A percentile compares a stretch with the other conserved stretches of the same genome.
These are phyloP conservation scores for Pseudohalonectria lignicola DNA, from an alignment of 2,329 filamentous ascomycete genomes.

Conservation along the genomic window DNA sequence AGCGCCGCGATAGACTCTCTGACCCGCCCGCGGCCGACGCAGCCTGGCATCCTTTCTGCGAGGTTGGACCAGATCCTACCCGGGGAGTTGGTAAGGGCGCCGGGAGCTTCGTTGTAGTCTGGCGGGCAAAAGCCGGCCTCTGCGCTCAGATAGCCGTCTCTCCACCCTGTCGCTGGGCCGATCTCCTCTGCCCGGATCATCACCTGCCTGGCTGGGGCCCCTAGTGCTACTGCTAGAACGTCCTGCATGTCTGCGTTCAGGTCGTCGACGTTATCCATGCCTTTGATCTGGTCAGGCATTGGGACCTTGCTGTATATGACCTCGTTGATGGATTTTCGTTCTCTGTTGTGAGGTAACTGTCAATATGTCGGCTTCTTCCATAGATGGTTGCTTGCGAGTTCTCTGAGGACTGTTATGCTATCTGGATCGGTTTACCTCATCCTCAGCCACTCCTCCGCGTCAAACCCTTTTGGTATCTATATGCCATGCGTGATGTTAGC, in stretches of 20 bases:
- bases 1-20: constrained; percentile 35
- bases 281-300: constrained; percentile 23
- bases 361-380: too few species aligned
- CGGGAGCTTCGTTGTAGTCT: constrained; percentile 36
- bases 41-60: constrained; percentile 41
- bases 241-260: constrained; percentile 35
- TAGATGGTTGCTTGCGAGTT: too few species aligned
- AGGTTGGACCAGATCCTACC: constrained; percentile 42
- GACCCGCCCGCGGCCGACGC: constrained; percentile 35
- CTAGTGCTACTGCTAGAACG: constrained; percentile 37
- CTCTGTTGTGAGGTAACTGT: constrained; percentile 10
- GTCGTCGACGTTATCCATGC: constrained; percentile 24
- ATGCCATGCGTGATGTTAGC: too few species aligned
- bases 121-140: constrained; percentile 40
- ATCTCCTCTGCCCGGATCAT: constrained; percentile 40
- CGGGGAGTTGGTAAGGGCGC: constrained; percentile 32
- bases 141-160: constrained; percentile 38
- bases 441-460: constrained; percentile 31
- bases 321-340: constrained; percentile 11
- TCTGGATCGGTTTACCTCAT: background rate
- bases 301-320: constrained; percentile 26
- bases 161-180: constrained; percentile 37
- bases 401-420: background rate
- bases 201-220: constrained; percentile 41
- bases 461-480: constrained; percentile 31